Conservation (phyloP, 108 stramenopile species). For the Fistulifera pelliculosa region DNA sequence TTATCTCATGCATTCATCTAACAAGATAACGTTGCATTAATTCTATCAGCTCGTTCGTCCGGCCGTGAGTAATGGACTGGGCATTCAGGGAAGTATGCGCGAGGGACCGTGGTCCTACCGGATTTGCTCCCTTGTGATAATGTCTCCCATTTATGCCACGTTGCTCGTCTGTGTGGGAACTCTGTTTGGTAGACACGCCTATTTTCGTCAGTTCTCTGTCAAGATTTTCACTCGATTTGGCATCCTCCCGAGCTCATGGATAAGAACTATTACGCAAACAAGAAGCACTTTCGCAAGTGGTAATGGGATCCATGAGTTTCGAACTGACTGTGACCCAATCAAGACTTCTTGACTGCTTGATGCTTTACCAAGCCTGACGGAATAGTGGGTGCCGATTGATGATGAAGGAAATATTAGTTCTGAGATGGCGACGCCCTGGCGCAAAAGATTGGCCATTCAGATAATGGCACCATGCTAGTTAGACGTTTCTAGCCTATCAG, state of each 20-base stretch:
- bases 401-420: too few species aligned
- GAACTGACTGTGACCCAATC: too few species aligned
- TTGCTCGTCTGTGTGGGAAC: conserved; percentile 71
- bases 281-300: conserved; percentile 77
- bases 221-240: conserved; percentile 85
- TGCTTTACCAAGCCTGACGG: too few species aligned
- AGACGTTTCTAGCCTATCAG: too few species aligned
- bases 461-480: too few species aligned
- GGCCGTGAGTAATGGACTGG: conserved; percentile 58
- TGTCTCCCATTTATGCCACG: conserved; percentile 78
- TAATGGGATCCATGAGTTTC: conserved; percentile 9
- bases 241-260: conserved; percentile 74
- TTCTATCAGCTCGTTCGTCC: conserved; percentile 39
- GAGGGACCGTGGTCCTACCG: conserved; percentile 84
- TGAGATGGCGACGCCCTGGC: too few species aligned
- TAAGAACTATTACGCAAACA: conserved; percentile 43
- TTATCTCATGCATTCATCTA: conserved; percentile 9
- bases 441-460: too few species aligned
- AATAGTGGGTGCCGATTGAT: too few species aligned
- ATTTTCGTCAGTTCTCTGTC: conserved; percentile 82
- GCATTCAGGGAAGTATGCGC: conserved; percentile 58
- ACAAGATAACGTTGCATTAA: not conserved
- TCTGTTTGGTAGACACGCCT: conserved; percentile 72
- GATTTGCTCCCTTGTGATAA: conserved; percentile 74
- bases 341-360: too few species aligned